Evolutionary conservation across 2,329 filamentous ascomycete genomes (phyloP).

Genomic region (Nothophoma quercina): DNA sequence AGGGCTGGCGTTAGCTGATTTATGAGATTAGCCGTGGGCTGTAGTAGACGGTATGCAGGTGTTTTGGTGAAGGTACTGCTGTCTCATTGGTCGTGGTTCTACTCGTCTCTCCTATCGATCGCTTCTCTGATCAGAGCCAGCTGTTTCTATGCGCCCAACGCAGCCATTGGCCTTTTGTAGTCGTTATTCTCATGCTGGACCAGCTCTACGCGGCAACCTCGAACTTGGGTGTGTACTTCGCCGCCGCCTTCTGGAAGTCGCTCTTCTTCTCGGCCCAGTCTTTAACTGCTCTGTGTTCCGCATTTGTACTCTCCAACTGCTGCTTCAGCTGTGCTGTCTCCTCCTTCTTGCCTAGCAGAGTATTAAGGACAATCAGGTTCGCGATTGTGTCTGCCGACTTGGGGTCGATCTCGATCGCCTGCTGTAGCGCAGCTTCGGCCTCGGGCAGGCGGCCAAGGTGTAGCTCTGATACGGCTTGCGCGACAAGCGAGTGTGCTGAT

Average conservation of each 20-base stretch:
- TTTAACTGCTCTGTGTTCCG: conserved; percentile 72
- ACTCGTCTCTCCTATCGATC: neutral
- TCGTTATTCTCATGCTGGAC: neutral
- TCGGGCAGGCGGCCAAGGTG: conserved; percentile 90
- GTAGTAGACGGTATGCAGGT: neutral
- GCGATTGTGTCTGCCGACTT: conserved; percentile 78
- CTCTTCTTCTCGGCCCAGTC: conserved; percentile 85
- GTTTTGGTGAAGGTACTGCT: neutral
- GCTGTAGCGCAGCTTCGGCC: conserved; percentile 83
- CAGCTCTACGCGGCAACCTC: conserved; percentile 50
- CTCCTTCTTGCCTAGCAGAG: conserved; percentile 72
- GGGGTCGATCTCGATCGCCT: conserved; percentile 78
- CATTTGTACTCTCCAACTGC: conserved; percentile 64
- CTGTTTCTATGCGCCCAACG: too few species aligned
- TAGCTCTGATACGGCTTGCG: conserved; percentile 89
- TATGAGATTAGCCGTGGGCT: neutral
- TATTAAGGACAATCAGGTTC: conserved; percentile 81
- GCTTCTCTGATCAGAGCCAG: neutral
- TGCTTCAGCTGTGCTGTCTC: conserved; percentile 65
- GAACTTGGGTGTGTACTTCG: conserved; percentile 88
- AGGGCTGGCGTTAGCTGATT: neutral
- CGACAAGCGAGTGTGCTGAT: conserved; percentile 77
- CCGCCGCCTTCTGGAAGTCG: conserved; percentile 85
- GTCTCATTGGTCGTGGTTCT: neutral
- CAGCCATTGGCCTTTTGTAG: neutral